phyloP scores from a whole-genome alignment of 1,284 basidiomycete genomes.

The Moesziomyces globuligerus region DNA sequence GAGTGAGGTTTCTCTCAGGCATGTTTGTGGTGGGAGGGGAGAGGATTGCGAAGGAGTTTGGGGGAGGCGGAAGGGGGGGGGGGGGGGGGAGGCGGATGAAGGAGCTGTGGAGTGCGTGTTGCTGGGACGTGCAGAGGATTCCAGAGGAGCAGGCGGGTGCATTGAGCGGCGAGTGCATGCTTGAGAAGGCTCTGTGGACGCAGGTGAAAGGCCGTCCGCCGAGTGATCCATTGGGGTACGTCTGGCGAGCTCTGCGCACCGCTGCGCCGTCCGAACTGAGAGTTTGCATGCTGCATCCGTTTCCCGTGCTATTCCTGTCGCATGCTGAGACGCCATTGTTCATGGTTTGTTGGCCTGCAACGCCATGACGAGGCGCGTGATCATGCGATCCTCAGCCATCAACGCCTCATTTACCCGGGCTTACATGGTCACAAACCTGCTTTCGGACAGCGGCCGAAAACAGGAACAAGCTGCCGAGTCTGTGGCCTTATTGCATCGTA shows the following conservation, averaged over 20 bases:
- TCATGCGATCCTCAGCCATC: too few relatives aligned
- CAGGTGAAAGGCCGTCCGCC: slow-evolving; percentile 3
- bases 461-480: too few relatives aligned
- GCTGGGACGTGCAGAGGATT: slow-evolving; percentile 30
- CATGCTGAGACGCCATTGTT: background rate
- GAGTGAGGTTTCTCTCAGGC: slow-evolving; percentile 39
- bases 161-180: slow-evolving; percentile 2
- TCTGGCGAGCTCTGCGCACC: slow-evolving; percentile 8
- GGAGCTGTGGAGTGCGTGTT: slow-evolving; percentile 7
- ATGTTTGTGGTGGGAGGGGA: slow-evolving; percentile 24
- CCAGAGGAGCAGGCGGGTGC: slow-evolving; percentile 42
- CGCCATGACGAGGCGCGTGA: too few relatives aligned
- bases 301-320: slow-evolving; percentile 11
- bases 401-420: too few relatives aligned
- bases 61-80: background rate
- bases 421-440: too few relatives aligned
- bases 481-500: too few relatives aligned
- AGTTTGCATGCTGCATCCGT: too few relatives aligned
- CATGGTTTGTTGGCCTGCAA: too few relatives aligned
- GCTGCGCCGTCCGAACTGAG: too few relatives aligned
- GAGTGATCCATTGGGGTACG: slow-evolving; percentile 37
- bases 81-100: background rate
- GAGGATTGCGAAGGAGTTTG: background rate
- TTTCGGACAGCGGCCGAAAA: too few relatives aligned
- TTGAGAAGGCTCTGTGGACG: too few relatives aligned